A percentile compares a stretch with the other conserved stretches of the same genome.
phyloP scores from a whole-genome alignment of 306 rosid species.

The Cajanus cajan region DNA sequence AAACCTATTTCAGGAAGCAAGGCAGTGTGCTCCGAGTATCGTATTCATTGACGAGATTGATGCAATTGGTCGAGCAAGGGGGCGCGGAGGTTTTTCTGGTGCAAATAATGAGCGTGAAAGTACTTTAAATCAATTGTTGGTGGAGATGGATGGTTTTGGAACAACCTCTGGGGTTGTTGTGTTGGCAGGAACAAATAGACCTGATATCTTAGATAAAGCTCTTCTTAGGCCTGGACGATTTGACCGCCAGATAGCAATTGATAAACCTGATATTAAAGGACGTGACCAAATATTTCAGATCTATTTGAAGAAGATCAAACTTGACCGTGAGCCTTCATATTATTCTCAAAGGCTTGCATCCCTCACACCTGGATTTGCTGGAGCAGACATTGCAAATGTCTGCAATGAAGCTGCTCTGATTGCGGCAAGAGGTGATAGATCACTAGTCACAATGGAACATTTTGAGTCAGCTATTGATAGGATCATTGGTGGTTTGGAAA shows the following conservation, averaged over 20 bases:
- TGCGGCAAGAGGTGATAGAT: slow-evolving; percentile 78
- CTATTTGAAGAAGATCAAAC: slow-evolving; percentile 82
- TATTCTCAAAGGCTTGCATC: slow-evolving; percentile 95
- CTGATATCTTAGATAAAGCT: slow-evolving; percentile 95
- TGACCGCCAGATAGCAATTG: slow-evolving; percentile 82
- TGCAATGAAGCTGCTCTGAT: slow-evolving; percentile 96
- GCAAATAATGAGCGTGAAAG: slow-evolving; percentile 95
- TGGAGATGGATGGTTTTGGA: slow-evolving; percentile 98
- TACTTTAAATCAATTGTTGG: slow-evolving; percentile 92
- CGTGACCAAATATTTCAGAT: slow-evolving; percentile 90
- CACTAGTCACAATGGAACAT: slow-evolving; percentile 68
- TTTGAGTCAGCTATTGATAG: slow-evolving; percentile 93
- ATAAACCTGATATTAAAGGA: slow-evolving; percentile 86
- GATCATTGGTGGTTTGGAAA: slow-evolving; percentile 95
- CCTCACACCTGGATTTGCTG: slow-evolving; percentile 98
- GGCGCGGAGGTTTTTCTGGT: slow-evolving; percentile 90
- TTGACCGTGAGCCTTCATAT: slow-evolving; percentile 78
- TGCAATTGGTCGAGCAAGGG: slow-evolving; percentile 98
- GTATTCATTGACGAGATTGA: slow-evolving; percentile 95
- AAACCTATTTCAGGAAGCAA: slow-evolving; percentile 93
- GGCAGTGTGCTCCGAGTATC: slow-evolving; percentile 96
- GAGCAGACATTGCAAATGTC: slow-evolving; percentile 99
- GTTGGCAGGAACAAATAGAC: slow-evolving; percentile 97
- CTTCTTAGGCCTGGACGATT: slow-evolving; percentile 91
- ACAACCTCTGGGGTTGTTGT: slow-evolving; percentile 96